These are phyloP conservation scores for Candida taoyuanica DNA, from an alignment of 805 yeast species.

Conservation along the genomic window DNA sequence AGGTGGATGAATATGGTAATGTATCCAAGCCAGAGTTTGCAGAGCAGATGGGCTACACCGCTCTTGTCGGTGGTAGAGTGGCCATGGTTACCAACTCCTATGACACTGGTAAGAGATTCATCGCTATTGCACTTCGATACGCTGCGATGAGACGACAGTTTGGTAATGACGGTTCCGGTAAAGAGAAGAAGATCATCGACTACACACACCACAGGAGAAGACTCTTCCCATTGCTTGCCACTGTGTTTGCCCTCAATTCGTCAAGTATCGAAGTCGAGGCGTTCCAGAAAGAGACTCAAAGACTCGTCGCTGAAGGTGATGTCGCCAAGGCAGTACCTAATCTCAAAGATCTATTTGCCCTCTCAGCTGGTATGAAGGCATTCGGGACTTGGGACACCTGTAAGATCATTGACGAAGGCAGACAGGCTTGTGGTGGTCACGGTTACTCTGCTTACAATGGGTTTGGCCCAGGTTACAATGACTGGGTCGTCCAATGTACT, in stretches of 20 bases:
- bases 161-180: slow-evolving; percentile 42
- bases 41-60: slow-evolving; percentile 85
- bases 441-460: slow-evolving; percentile 89
- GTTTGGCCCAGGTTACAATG: slow-evolving; percentile 79
- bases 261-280: slow-evolving; percentile 42
- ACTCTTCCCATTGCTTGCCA: slow-evolving; percentile 73
- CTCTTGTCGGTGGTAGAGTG: slow-evolving; percentile 83
- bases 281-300: slow-evolving; percentile 44
- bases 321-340: slow-evolving; percentile 49
- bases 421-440: slow-evolving; percentile 56
- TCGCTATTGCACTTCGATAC: slow-evolving; percentile 81
- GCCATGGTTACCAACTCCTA: slow-evolving; percentile 84
- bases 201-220: slow-evolving; percentile 76
- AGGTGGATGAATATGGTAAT: slow-evolving; percentile 60
- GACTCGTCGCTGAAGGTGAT: slow-evolving; percentile 29
- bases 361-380: slow-evolving; percentile 86
- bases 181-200: slow-evolving; percentile 23
- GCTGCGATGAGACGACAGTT: slow-evolving; percentile 90
- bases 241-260: slow-evolving; percentile 68
- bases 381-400: slow-evolving; percentile 85
- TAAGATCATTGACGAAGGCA: slow-evolving; percentile 73
- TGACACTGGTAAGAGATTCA: slow-evolving; percentile 70
- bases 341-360: slow-evolving; percentile 72
- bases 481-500: slow-evolving; percentile 95
- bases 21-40: slow-evolving; percentile 64